These are phyloP conservation scores for Camelina neglecta DNA, from an alignment of 345 rosid genomes.

Conservation along the genomic window DNA sequence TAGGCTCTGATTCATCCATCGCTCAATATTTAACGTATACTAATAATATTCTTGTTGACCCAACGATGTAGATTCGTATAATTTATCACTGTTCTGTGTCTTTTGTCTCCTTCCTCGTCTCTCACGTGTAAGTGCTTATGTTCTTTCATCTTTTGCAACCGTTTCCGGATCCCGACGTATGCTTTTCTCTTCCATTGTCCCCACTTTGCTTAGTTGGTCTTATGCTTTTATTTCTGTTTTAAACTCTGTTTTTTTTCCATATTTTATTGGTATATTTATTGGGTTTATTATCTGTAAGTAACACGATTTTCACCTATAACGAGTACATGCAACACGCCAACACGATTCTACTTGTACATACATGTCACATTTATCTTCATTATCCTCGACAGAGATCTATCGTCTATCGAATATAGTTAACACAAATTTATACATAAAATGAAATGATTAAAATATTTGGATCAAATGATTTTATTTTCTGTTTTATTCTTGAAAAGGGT, in stretches of 20 bases:
- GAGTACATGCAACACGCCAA: not conserved
- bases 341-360: not conserved
- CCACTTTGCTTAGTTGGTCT: slow-evolving; percentile 22
- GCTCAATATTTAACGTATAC: not conserved
- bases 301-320: not conserved
- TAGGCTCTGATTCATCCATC: slow-evolving; percentile 33
- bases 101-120: slow-evolving; percentile 35
- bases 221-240: not conserved
- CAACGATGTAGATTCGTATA: slow-evolving; percentile 26
- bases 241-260: not conserved
- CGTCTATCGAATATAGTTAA: not conserved
- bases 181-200: slow-evolving; percentile 25
- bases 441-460: not conserved
- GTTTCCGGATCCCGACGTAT: slow-evolving; percentile 41
- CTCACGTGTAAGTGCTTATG: slow-evolving; percentile 40
- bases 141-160: slow-evolving; percentile 17
- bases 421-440: not conserved
- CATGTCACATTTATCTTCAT: not conserved
- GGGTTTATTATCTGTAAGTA: not conserved
- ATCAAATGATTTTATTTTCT: not conserved
- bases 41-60: slow-evolving; percentile 21
- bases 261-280: not conserved
- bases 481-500: too few species aligned
- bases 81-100: not conserved
- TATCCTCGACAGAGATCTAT: too few species aligned